Evolutionary conservation across 2,329 filamentous ascomycete species (phyloP).

Genomic region (Fulvia fulva): DNA sequence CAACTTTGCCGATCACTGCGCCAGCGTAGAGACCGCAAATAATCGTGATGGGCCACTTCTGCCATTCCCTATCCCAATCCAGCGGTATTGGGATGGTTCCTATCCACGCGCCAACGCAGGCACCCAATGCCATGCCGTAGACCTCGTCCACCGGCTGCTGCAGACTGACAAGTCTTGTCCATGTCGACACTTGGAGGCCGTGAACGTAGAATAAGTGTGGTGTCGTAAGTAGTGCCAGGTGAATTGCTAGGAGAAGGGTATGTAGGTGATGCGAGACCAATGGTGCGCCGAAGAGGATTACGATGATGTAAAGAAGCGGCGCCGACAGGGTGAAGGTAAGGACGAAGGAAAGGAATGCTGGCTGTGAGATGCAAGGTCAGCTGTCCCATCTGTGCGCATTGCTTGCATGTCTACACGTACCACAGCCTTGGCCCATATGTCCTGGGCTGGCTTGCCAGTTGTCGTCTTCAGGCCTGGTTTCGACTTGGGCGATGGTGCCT

Average conservation of each 20-base stretch:
- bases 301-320: conserved; percentile 55
- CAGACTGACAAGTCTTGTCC: conserved; percentile 66
- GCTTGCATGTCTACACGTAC: conserved; percentile 32
- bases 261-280: conserved; percentile 74
- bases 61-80: conserved; percentile 99
- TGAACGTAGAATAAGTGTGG: conserved; percentile 83
- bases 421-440: conserved; percentile 40
- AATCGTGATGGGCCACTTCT: conserved; percentile 94
- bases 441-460: conserved; percentile 53
- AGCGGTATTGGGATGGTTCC: conserved; percentile 92
- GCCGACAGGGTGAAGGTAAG: conserved; percentile 54
- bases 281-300: conserved; percentile 89
- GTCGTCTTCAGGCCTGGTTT: conserved; percentile 46
- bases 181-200: conserved; percentile 68
- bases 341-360: conserved; percentile 65
- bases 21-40: conserved; percentile 77
- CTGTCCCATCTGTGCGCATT: background rate
- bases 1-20: conserved; percentile 64
- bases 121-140: conserved; percentile 77
- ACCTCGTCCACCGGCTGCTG: conserved; percentile 75
- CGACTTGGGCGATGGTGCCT: conserved; percentile 25
- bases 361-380: conserved; percentile 43
- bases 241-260: conserved; percentile 74
- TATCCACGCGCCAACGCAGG: conserved; percentile 78
- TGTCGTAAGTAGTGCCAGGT: conserved; percentile 73